These are phyloP conservation scores for Apiospora marii DNA, from an alignment of 2,329 filamentous ascomycete genomes.

Conservation along the genomic window DNA sequence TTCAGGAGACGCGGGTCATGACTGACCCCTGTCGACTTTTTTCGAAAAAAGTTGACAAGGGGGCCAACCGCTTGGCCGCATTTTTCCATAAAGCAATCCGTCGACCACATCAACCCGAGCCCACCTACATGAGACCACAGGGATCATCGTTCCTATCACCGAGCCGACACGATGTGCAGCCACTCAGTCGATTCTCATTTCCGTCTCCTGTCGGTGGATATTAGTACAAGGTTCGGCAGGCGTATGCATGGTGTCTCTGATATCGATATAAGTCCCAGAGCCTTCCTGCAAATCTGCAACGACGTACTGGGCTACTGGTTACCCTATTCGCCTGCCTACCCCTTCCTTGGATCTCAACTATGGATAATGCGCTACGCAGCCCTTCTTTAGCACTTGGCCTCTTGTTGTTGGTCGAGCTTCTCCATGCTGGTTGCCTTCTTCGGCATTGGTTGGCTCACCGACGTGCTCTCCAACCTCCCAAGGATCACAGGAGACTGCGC, in stretches of 20 bases:
- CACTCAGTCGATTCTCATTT: background rate
- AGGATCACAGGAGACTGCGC: background rate
- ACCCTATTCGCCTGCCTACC: constrained; percentile 3
- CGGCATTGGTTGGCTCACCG: background rate
- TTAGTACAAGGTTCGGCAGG: background rate
- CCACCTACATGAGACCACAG: background rate
- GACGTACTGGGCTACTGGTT: background rate
- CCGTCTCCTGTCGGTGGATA: background rate
- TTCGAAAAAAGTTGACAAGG: background rate
- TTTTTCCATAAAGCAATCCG: background rate
- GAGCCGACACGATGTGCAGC: background rate
- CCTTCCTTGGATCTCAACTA: background rate
- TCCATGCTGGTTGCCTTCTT: background rate
- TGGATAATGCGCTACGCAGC: background rate
- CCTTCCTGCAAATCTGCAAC: background rate
- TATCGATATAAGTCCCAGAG: background rate
- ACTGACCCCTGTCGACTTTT: background rate
- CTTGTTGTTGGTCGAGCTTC: background rate
- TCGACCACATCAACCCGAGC: background rate
- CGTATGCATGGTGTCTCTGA: background rate
- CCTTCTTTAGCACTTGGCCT: background rate
- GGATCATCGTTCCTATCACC: background rate
- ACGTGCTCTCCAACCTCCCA: background rate
- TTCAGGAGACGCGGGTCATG: background rate
- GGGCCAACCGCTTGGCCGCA: background rate